Conservation (phyloP, 2,329 filamentous ascomycete genomes). For the Diaporthe citriasiana region DNA sequence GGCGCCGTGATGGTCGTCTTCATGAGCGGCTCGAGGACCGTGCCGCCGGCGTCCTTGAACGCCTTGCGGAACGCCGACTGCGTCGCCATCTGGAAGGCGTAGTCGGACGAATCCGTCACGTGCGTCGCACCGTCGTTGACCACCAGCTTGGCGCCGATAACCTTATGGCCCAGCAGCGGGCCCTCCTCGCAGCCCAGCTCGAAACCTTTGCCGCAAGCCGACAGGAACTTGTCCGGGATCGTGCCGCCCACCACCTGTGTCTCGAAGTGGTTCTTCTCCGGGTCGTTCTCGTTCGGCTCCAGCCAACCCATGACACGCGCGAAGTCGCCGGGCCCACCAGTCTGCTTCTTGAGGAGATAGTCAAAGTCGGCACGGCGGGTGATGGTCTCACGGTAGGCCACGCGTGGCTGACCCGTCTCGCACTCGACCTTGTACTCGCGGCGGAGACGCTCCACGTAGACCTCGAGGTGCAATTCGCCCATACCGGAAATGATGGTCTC, state of each 20-base stretch:
- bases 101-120: conserved; percentile 97
- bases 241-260: conserved; percentile 88
- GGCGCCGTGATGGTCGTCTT: conserved; percentile 97
- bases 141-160: conserved; percentile 91
- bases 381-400: conserved; percentile 97
- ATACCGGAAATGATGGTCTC: conserved; percentile 99
- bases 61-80: conserved; percentile 97
- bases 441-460: conserved; percentile 96
- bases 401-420: conserved; percentile 94
- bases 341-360: conserved; percentile 94
- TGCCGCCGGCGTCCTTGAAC: conserved; percentile 83
- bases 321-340: conserved; percentile 94
- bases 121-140: conserved; percentile 97
- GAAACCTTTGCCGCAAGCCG: conserved; percentile 96
- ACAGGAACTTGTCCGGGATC: conserved; percentile 96
- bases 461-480: conserved; percentile 96
- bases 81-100: conserved; percentile 93
- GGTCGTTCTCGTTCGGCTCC: conserved; percentile 80
- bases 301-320: conserved; percentile 93
- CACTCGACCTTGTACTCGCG: conserved; percentile 98
- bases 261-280: conserved; percentile 86
- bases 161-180: conserved; percentile 91
- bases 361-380: conserved; percentile 86
- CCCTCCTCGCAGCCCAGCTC: conserved; percentile 85
- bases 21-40: conserved; percentile 96